A percentile compares a stretch with the other conserved stretches of the same genome.
phyloP scores from a whole-genome alignment of 257 asterid species.

The Schizonepeta tenuifolia region DNA sequence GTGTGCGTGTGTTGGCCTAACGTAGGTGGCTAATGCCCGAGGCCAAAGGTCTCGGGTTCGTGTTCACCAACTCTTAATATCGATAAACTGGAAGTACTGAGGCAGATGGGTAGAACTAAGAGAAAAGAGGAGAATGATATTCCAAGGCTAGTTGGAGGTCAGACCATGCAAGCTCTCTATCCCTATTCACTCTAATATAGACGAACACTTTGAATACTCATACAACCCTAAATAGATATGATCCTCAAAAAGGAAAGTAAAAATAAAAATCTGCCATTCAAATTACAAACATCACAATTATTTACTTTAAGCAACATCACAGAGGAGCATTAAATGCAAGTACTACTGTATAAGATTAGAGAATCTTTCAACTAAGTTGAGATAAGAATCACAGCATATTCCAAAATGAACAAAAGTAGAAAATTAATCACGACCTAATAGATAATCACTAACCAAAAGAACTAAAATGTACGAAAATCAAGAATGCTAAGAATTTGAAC shows the following conservation, averaged over 20 bases:
- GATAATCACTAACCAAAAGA: not conserved
- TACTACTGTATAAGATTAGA: not conserved
- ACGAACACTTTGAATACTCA: not conserved
- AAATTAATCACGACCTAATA: not conserved
- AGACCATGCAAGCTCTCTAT: too few relatives aligned
- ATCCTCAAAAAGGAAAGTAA: not conserved
- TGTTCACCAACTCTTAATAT: too few relatives aligned
- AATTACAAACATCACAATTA: not conserved
- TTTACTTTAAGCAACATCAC: not conserved
- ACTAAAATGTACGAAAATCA: not conserved
- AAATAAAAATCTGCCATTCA: too few relatives aligned
- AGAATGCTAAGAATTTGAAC: constrained; percentile 24
- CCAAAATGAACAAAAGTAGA: not conserved
- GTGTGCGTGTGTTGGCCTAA: too few relatives aligned
- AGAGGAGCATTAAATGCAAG: not conserved
- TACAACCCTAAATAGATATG: not conserved
- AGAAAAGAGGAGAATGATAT: not conserved
- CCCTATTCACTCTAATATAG: not conserved
- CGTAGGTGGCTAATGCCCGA: too few relatives aligned
- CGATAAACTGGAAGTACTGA: too few relatives aligned
- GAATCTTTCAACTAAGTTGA: not conserved
- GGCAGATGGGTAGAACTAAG: not conserved
- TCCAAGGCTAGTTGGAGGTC: not conserved
- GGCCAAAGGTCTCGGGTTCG: too few relatives aligned
- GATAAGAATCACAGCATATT: not conserved